Conservation (phyloP, 2,329 filamentous ascomycete genomes). For the Colletotrichum sublineola region DNA sequence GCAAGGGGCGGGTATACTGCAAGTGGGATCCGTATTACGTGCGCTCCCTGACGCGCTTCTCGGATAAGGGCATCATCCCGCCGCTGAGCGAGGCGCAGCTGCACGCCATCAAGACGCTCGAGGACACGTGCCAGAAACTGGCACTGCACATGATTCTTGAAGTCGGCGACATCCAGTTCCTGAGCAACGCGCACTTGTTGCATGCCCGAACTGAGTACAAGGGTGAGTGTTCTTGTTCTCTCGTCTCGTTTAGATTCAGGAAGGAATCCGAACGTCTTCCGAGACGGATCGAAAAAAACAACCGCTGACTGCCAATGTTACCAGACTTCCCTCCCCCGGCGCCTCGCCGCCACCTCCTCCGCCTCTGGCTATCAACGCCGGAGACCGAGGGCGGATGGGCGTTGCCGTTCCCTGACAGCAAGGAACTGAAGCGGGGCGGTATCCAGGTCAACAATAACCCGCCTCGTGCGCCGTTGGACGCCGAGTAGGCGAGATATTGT, state of each 20-base stretch:
- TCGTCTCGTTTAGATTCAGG: neutral
- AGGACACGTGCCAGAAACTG: conserved; percentile 80
- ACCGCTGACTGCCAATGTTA: neutral
- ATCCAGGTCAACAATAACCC: conserved; percentile 88
- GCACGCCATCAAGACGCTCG: conserved; percentile 77
- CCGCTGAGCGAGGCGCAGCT: conserved; percentile 77
- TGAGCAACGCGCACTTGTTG: conserved; percentile 81
- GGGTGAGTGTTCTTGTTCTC: conserved; percentile 35
- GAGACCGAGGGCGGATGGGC: conserved; percentile 88
- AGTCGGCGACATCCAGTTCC: conserved; percentile 88
- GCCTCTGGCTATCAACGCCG: conserved; percentile 87
- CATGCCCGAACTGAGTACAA: conserved; percentile 87
- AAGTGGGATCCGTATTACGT: conserved; percentile 96
- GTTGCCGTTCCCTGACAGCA: conserved; percentile 83
- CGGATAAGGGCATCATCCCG: conserved; percentile 79
- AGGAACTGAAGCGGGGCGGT: conserved; percentile 88
- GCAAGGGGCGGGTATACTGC: conserved; percentile 77
- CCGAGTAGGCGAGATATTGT: conserved; percentile 68
- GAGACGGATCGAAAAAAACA: neutral
- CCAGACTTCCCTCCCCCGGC: conserved; percentile 71
- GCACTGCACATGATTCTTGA: conserved; percentile 86
- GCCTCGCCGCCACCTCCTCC: conserved; percentile 82
- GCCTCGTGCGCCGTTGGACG: conserved; percentile 81
- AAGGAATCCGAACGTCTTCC: neutral
- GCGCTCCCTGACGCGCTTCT: conserved; percentile 80